phyloP scores from a whole-genome alignment of 192 early-diverging fungal genomes.

The Coemansia erecta region DNA sequence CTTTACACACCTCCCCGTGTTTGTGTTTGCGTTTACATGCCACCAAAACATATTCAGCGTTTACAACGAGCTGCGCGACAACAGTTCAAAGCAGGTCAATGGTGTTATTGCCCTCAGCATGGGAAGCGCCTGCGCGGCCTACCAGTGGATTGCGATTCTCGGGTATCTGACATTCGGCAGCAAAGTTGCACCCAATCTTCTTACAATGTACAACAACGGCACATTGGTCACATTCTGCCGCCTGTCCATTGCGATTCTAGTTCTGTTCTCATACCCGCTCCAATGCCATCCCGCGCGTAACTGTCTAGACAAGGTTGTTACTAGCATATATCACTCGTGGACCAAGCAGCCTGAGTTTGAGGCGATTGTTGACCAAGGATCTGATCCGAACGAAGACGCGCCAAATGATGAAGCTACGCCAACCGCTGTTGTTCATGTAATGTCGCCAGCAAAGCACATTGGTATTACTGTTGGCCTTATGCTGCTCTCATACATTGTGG shows the following conservation, averaged over 20 bases:
- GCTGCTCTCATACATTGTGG: slow-evolving; percentile 65
- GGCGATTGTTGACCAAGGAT: slow-evolving; percentile 15
- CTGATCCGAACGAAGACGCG: neutral
- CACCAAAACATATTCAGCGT: slow-evolving; percentile 98
- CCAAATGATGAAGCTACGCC: slow-evolving; percentile 20
- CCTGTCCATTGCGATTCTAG: slow-evolving; percentile 82
- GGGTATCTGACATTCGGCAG: slow-evolving; percentile 94
- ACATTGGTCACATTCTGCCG: slow-evolving; percentile 79
- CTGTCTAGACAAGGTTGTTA: slow-evolving; percentile 82
- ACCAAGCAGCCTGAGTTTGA: slow-evolving; percentile 38
- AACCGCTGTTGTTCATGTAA: slow-evolving; percentile 36
- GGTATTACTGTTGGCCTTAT: slow-evolving; percentile 70
- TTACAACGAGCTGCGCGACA: slow-evolving; percentile 91
- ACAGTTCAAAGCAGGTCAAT: slow-evolving; percentile 67
- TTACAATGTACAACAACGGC: slow-evolving; percentile 56
- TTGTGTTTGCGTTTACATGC: slow-evolving; percentile 99
- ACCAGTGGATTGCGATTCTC: slow-evolving; percentile 81
- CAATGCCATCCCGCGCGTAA: slow-evolving; percentile 91
- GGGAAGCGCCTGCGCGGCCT: slow-evolving; percentile 69
- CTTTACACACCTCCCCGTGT: slow-evolving; percentile 84
- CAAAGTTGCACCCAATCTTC: slow-evolving; percentile 77
- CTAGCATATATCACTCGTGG: slow-evolving; percentile 32
- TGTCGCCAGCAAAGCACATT: slow-evolving; percentile 54
- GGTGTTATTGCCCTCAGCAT: slow-evolving; percentile 74
- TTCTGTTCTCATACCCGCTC: slow-evolving; percentile 88